A percentile compares a stretch with the other conserved stretches of the same genome.
Evolutionary conservation across 2,329 filamentous ascomycete species (phyloP).

Genomic region (Fusarium papillatum): DNA sequence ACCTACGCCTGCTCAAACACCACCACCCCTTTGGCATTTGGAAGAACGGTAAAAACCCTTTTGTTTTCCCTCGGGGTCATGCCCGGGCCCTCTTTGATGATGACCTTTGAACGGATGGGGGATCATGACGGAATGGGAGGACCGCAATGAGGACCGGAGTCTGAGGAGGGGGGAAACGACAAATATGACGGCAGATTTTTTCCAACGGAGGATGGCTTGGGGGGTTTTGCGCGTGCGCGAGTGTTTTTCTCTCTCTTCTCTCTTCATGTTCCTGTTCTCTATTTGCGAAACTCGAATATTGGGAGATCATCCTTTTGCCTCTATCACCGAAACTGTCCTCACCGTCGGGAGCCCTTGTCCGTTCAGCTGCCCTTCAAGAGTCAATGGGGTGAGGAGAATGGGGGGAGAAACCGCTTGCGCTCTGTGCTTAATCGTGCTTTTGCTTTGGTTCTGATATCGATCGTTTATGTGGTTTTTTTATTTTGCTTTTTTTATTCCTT

Average conservation of each 20-base stretch:
- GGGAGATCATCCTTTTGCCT: constrained; percentile 18
- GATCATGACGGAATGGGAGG: constrained; percentile 13
- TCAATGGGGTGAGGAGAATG: neutral
- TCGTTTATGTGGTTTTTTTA: constrained; percentile 10
- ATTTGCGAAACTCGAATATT: constrained; percentile 11
- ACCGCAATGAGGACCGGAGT: constrained; percentile 28
- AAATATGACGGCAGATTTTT: constrained; percentile 34
- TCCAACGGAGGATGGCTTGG: constrained; percentile 23
- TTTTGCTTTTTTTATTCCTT: constrained; percentile 25
- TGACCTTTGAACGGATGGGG: constrained; percentile 14
- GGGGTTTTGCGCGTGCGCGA: constrained; percentile 35
- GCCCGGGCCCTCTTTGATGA: constrained; percentile 11
- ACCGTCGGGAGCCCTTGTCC: constrained; percentile 1
- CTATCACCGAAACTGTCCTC: neutral
- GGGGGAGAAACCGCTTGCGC: neutral
- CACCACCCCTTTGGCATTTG: constrained; percentile 32
- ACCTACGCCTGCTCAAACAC: no score
- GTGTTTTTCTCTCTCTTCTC: constrained; percentile 36
- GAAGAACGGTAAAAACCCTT: constrained; percentile 23
- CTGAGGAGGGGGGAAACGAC: constrained; percentile 11
- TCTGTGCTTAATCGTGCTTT: constrained; percentile 8
- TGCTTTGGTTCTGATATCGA: constrained; percentile 35
- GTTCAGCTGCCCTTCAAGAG: constrained; percentile 1
- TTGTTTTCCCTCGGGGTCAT: constrained; percentile 26
- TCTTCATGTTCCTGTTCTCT: constrained; percentile 10